Conservation (phyloP, 2,329 filamentous ascomycete species). For the Scedosporium boydii region DNA sequence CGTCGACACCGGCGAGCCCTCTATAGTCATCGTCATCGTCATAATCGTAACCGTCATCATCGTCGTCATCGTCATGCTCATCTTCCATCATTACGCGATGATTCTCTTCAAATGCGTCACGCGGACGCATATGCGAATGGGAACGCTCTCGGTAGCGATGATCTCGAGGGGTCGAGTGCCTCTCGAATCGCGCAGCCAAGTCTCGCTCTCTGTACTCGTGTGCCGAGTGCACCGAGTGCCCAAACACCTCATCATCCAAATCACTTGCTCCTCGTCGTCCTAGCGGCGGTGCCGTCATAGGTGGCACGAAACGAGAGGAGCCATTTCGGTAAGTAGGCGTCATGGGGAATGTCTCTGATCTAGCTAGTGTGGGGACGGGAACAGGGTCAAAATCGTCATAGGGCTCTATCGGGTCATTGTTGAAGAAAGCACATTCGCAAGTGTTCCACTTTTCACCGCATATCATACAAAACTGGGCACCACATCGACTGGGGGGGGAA, state of each 20-base stretch:
- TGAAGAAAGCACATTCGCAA: slow-evolving; percentile 77
- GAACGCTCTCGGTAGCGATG: background rate
- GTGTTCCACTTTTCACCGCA: slow-evolving; percentile 76
- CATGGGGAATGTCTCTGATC: slow-evolving; percentile 5
- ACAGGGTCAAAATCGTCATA: background rate
- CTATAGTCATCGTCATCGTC: slow-evolving; percentile 4
- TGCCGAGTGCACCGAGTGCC: background rate
- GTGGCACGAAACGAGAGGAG: background rate
- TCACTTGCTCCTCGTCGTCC: background rate
- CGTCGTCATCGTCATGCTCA: slow-evolving; percentile 1
- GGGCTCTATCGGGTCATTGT: slow-evolving; percentile 34
- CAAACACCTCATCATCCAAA: background rate
- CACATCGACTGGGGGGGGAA: slow-evolving; percentile 50
- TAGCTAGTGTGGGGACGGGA: slow-evolving; percentile 1
- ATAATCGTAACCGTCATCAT: slow-evolving; percentile 3
- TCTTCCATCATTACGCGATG: background rate
- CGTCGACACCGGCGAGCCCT: background rate
- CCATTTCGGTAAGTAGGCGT: background rate
- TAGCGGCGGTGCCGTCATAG: background rate
- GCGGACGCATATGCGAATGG: background rate
- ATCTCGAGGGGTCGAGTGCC: background rate
- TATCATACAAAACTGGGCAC: slow-evolving; percentile 78
- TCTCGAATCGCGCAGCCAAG: slow-evolving; percentile 1
- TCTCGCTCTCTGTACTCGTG: background rate
- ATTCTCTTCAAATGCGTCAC: background rate